A percentile compares a stretch with the other conserved stretches of the same genome.
These are phyloP conservation scores for Russula ochroleuca DNA, from an alignment of 768 basidiomycete species.

Conservation along the genomic window DNA sequence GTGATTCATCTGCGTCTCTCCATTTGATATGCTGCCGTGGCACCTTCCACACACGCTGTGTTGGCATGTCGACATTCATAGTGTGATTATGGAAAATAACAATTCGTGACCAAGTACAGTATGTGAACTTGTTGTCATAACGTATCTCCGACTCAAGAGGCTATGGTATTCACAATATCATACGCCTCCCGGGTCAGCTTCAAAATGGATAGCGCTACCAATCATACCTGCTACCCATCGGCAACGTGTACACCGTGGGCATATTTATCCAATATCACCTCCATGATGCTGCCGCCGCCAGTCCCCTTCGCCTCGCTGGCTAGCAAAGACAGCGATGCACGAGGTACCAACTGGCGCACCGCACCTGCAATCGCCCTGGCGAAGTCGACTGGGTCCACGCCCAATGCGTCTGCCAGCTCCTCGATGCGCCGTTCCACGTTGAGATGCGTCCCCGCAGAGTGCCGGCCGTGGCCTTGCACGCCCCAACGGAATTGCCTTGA, in stretches of 20 bases:
- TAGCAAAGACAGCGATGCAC: constrained; percentile 55
- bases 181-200: not conserved
- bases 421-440: constrained; percentile 53
- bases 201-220: not conserved
- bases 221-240: not conserved
- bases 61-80: not conserved
- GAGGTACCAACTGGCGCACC: constrained; percentile 55
- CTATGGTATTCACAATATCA: constrained; percentile 3
- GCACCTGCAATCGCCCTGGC: constrained; percentile 61
- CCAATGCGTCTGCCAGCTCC: constrained; percentile 57
- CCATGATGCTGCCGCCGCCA: constrained; percentile 28
- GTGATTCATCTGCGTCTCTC: constrained; percentile 6
- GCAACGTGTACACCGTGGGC: not conserved
- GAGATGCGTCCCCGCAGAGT: not conserved
- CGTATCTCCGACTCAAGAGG: not conserved
- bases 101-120: not conserved
- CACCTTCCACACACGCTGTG: not conserved
- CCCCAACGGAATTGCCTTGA: not conserved
- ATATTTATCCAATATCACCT: constrained; percentile 7
- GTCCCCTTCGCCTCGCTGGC: constrained; percentile 43
- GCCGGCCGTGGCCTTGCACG: not conserved
- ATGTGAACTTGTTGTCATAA: not conserved
- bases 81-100: not conserved
- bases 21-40: no score
- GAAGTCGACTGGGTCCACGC: constrained; percentile 55